Evolutionary conservation across 192 early-diverging fungal genomes (phyloP), one percentile per base, ranked within the genome.

Genomic region (Dispira parvispora): DNA sequence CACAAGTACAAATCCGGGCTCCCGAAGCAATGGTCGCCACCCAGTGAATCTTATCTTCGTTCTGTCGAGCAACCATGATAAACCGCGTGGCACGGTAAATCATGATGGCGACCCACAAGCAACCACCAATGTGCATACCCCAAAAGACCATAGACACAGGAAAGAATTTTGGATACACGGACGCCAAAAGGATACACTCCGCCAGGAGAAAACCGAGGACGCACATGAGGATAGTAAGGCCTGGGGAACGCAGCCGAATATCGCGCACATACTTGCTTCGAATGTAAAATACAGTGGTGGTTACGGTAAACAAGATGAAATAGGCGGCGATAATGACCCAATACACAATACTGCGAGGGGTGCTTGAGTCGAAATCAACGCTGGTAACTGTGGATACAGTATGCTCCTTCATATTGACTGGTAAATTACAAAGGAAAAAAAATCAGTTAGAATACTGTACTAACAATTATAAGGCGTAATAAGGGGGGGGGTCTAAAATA

Each of bases 211-310:
- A 60, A 12, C 57, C 57, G 38, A 9, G 32, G 32, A 43, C 27
- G 14, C 38, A 11, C 38, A 18, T 14, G 32, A 60, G 57, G 26
- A 60, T 14, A 27, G 57, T 60, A 28, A 60, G 38, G 9, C 32
- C 10, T 12, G 13, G 11, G 9, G 57, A 60, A 28, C 57, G 25
- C 8, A 60, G 26, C 42, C 43, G 32, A 43, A 42, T 27, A 18
- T 60, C 57, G 27, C 38, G 38, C 3, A 60, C 43, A 43, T 60
- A 60, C 27, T 18, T 12, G 38, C 57, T 27, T 14, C 57, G 57
- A 12, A n/a, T 14, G 27, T 60, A 60, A 21, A 42, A 60, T 14
- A 60, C 8, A 18, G 14, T 16, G 57, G 38, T 60, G 2, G 57
- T 60, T 16, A 60, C 57, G 2, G 13, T 1, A 43, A 60, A 60